phyloP scores from a whole-genome alignment of 805 yeast genomes.

The Millerago galiae region DNA sequence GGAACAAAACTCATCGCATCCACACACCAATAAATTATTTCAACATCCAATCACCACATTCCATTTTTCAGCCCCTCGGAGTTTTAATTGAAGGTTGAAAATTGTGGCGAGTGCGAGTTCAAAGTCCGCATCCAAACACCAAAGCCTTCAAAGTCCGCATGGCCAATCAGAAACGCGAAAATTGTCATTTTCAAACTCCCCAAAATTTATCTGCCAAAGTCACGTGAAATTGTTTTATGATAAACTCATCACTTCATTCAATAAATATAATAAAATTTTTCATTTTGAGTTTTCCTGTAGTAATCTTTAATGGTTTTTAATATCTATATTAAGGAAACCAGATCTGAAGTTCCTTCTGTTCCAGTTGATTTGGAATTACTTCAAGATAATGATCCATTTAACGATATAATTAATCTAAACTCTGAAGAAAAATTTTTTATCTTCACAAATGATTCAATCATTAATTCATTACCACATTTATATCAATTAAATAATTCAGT shows the following conservation, averaged over 20 bases:
- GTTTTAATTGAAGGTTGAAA: too few relatives aligned
- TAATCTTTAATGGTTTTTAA: constrained; percentile 3
- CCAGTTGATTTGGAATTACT: constrained; percentile 7
- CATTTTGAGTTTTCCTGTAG: neutral
- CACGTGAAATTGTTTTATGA: neutral
- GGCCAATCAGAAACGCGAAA: neutral
- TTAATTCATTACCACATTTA: constrained; percentile 57
- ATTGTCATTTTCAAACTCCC: constrained; percentile 3
- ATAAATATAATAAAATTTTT: neutral
- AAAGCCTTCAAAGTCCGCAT: too few relatives aligned
- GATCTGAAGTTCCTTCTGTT: constrained; percentile 3
- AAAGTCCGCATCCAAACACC: neutral
- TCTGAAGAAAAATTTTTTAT: constrained; percentile 22
- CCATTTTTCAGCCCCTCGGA: too few relatives aligned
- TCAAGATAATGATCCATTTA: constrained; percentile 8
- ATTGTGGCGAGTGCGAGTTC: too few relatives aligned
- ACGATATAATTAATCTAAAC: constrained; percentile 3
- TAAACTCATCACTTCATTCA: neutral
- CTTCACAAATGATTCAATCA: constrained; percentile 45
- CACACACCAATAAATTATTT: too few relatives aligned
- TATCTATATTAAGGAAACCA: constrained; percentile 5
- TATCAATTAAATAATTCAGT: constrained; percentile 41
- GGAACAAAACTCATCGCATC: too few relatives aligned
- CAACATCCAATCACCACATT: too few relatives aligned
- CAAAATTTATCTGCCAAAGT: neutral